phyloP scores from a whole-genome alignment of 2,329 filamentous ascomycete species.

The Trichophyton simii region DNA sequence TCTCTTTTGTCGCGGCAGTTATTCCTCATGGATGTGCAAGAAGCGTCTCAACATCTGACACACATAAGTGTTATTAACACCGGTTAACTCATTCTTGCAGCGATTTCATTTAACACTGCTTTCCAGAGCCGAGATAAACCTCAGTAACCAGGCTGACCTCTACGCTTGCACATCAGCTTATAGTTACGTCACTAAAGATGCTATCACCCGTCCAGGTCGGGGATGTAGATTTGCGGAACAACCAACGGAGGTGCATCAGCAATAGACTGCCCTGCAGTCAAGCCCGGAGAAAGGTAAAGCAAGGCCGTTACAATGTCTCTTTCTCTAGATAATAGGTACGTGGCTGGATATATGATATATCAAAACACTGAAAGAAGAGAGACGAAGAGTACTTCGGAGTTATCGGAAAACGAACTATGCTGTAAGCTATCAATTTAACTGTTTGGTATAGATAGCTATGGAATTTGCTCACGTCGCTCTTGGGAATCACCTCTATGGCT shows the following conservation, averaged over 20 bases:
- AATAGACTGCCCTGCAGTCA: neutral
- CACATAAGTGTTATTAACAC: no score
- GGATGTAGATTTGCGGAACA: neutral
- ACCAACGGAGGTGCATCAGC: neutral
- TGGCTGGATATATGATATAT: neutral
- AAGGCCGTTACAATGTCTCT: neutral
- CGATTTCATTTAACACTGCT: no score
- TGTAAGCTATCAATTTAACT: neutral
- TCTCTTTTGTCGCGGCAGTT: no score
- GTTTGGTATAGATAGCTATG: neutral
- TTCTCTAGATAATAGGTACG: neutral
- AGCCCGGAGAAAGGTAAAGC: neutral
- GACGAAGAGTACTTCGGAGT: neutral
- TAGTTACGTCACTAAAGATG: neutral
- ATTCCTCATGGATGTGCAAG: no score
- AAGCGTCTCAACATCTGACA: no score
- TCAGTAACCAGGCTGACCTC: no score
- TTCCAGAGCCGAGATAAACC: no score
- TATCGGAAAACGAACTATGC: neutral
- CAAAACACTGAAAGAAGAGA: neutral
- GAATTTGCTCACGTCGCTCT: neutral
- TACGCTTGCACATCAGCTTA: no score
- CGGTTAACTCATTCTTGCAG: no score
- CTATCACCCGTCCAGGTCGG: neutral
- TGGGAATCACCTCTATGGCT: constrained; percentile 12